Percentiles rank a stretch among this genome's conserved stretches.
Conservation (phyloP, 1,139 yeast species). For the Kodamaea suecica region DNA sequence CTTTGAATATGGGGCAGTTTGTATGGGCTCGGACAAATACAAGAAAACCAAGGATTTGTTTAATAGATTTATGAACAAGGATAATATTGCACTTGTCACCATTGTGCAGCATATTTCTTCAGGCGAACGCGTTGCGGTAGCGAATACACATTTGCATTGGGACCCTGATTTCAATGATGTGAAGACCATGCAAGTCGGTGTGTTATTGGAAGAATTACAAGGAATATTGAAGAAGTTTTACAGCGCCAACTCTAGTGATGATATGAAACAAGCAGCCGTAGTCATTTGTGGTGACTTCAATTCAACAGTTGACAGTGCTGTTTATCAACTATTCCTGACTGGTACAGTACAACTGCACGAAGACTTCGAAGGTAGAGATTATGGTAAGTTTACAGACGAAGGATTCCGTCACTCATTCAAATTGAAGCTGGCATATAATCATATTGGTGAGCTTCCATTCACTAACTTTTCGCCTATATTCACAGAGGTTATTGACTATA, state of each 20-base stretch:
- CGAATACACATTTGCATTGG: conserved; percentile 97
- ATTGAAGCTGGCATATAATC: conserved; percentile 80
- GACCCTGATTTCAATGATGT: conserved; percentile 97
- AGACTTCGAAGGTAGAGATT: conserved; percentile 83
- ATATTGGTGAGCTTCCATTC: conserved; percentile 86
- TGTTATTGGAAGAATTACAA: conserved; percentile 84
- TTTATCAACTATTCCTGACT: conserved; percentile 79
- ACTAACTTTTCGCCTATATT: conserved; percentile 93
- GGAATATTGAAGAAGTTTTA: conserved; percentile 51
- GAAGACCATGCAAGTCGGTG: conserved; percentile 91
- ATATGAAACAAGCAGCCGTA: conserved; percentile 65
- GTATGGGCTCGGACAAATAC: conserved; percentile 83
- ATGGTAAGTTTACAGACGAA: conserved; percentile 87
- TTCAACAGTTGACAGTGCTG: conserved; percentile 85
- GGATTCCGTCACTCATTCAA: conserved; percentile 83
- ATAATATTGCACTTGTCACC: conserved; percentile 83
- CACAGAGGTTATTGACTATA: conserved; percentile 90
- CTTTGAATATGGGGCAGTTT: conserved; percentile 84
- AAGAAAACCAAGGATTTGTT: conserved; percentile 92
- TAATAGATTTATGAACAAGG: conserved; percentile 94
- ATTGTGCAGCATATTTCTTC: conserved; percentile 71
- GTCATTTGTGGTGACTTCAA: conserved; percentile 95
- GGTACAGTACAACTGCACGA: conserved; percentile 72
- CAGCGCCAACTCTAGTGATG: conserved; percentile 47
- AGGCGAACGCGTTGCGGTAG: conserved; percentile 70